A percentile compares a stretch with the other conserved stretches of the same genome.
Evolutionary conservation across 2,329 filamentous ascomycete species (phyloP).

Genomic region (Ophiostoma himal-ulmi): DNA sequence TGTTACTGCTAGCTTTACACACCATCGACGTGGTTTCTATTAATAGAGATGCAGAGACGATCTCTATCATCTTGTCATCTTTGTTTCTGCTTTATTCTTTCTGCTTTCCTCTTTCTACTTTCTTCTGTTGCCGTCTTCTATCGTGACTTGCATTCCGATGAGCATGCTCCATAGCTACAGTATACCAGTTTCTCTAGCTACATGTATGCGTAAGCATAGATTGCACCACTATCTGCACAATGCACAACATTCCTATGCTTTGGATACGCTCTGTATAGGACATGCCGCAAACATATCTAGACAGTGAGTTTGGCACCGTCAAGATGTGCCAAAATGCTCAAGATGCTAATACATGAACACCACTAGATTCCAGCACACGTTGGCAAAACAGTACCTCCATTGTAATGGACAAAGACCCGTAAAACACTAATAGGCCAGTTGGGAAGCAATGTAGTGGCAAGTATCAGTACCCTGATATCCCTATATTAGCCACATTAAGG

Average conservation of each 20-base stretch:
- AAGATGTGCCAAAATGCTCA: background rate
- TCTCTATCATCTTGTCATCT: background rate
- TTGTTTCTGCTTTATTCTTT: background rate
- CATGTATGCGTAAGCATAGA: background rate
- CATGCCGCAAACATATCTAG: too few species aligned
- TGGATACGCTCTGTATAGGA: background rate
- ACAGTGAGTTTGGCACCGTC: too few species aligned
- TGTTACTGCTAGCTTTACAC: background rate
- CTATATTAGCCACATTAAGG: background rate
- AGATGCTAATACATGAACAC: too few species aligned
- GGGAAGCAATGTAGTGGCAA: background rate
- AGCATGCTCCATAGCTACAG: background rate
- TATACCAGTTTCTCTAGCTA: background rate
- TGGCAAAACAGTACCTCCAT: background rate
- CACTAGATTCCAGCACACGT: background rate
- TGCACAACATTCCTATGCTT: background rate
- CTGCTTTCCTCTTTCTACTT: background rate
- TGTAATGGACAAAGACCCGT: background rate
- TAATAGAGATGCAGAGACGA: background rate
- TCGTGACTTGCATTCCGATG: background rate
- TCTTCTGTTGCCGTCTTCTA: background rate
- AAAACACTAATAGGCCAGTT: background rate
- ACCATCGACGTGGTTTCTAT: background rate
- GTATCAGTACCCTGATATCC: background rate
- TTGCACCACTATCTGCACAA: background rate